Evolutionary conservation across 352 stramenopile genomes (phyloP), one percentile per base, ranked within the genome.

Genomic region (Globisporangium viniferum): DNA sequence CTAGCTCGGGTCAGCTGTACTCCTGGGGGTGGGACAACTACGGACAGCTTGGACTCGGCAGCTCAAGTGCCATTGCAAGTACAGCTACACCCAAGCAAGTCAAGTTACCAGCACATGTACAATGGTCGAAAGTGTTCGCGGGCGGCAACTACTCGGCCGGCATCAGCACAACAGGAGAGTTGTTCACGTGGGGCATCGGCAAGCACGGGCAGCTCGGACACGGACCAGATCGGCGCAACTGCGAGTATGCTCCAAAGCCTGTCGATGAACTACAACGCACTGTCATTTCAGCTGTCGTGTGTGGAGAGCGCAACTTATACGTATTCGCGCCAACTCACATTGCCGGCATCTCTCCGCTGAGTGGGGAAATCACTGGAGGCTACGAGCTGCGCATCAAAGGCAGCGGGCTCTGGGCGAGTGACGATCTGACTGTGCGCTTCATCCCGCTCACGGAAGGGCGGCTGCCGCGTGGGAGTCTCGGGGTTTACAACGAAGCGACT

Each of bases 1-100:
- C 82, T n/a, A 71, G 29, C 5, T 64, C 66, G 6, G 88, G 90
- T 0, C 62, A 79, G 12, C 51, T 94, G 0, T 92, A 80, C 59
- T 75, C 84, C 5, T 97, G 89, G 88, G 91, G 91, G 0, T 78
- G 94, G 8, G 96, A 97, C 63, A 76, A 72, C 0, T 89, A 85
- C 64, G 91, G 91, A 0, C 86, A 95, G 62, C 81, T 96, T 8
- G 89, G 91, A 0, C 70, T 91, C 4, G 86, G 86, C 0, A 63
- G 70, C 22, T 54, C 41, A 3, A 56, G 62, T 29, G 54, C 64
- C 15, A 65, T 62, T 14, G 31, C 74, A 3, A 78, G 72, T 2
- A 72, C 60, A 44, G 62, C 73, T 8, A 3, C 69, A n/a, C 75
- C 71, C 0, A 66, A n/a, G 15, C 66, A 44, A 35, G 39, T 74